Base-by-base conservation (phyloP, 176 grass and related monocot species). In the Phragmites australis region DNA sequence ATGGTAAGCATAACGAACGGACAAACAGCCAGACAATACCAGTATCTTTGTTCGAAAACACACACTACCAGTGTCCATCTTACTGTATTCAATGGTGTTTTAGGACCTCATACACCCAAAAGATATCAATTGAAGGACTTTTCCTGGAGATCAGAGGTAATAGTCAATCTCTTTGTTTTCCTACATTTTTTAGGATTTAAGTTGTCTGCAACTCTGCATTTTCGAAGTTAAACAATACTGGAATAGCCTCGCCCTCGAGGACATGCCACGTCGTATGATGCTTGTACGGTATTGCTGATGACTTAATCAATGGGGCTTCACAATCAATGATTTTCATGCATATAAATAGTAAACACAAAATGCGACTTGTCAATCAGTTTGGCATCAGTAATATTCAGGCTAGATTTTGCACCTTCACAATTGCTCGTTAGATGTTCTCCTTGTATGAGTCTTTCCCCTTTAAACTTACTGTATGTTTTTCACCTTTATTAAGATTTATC, bases 101-200 rank as follows among this genome's bases (percentile, higher is more conserved):
- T 70, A 84, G 87, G 82, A 60, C 11, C 46, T 70, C 82, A 45
- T 39, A 46, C 17, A 15, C 10, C 50, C 0, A 75, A 41, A 75
- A 79, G 25, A 62, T 69, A 68, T 68, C 76, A 75, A 46, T 32
- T 80, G 4, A 81, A 89, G 53, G 44, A 75, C 70, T 16, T 80
- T 16, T 75, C 76, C 11, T 6, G 14, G 76, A 61, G 21, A 52
- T 81, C 70, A 40, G 27, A 26, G 69, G 82, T 89, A 84, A 76
- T 19, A 45, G 29, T 69, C 10, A 9, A 2, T 30, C 16, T 44
- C 45, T 67, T 7, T 68, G 2, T 69, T 48, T 16, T 21, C 42
- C 60, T 21, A 14, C 10, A 57, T 29, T 59, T 62, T 50, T 73
- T 66, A 30, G 34, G 2, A 15, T 61, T 79, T 48, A 51, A 3